Evolutionary conservation across 805 yeast species (phyloP).

Genomic region (Isabelozyma pseudorhagii): DNA sequence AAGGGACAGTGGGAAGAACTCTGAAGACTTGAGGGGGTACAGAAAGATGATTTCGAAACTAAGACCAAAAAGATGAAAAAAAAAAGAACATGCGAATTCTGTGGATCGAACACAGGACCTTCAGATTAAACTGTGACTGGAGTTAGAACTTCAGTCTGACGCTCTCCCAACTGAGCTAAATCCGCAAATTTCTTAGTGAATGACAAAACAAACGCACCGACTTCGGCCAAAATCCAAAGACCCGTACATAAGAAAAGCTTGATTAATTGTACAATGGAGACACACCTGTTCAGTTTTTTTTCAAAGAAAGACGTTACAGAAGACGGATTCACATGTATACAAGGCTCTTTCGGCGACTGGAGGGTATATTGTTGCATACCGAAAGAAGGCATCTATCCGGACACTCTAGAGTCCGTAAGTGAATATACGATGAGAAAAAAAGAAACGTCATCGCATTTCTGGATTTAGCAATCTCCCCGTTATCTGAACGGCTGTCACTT

Average conservation of each 20-base stretch:
- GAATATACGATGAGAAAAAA: no score
- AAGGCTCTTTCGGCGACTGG: no score
- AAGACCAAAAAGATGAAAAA: background rate
- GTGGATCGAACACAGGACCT: slow-evolving; percentile 91
- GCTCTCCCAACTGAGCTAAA: slow-evolving; percentile 36
- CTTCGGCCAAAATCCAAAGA: background rate
- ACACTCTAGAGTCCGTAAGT: no score
- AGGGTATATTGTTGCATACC: no score
- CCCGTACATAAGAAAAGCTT: background rate
- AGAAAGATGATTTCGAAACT: background rate
- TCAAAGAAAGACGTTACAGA: no score
- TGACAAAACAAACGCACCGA: background rate
- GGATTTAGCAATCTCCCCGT: no score
- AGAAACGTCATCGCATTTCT: no score
- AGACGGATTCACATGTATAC: no score
- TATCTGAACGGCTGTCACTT: no score
- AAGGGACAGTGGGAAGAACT: background rate
- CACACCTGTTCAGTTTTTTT: no score
- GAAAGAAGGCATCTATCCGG: no score
- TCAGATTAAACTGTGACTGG: slow-evolving; percentile 51
- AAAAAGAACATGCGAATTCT: slow-evolving; percentile 51
- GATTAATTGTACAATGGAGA: no score
- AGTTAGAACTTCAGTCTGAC: slow-evolving; percentile 17
- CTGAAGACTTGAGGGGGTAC: background rate
- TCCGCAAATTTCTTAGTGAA: slow-evolving; percentile 14